phyloP scores from a whole-genome alignment of 495 filamentous ascomycete species.

The Penicillium paradoxum region DNA sequence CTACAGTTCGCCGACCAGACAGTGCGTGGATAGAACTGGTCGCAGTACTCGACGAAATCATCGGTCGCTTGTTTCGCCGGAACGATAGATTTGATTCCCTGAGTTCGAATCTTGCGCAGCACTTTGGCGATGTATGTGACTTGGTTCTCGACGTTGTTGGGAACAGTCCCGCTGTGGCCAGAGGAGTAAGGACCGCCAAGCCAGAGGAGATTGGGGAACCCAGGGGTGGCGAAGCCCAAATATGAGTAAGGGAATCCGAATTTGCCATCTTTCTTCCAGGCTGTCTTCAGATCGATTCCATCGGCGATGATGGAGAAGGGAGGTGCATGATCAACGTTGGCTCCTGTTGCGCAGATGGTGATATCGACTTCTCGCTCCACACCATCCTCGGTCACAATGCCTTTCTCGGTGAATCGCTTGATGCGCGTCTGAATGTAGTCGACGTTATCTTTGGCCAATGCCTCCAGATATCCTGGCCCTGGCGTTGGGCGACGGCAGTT shows the following conservation, averaged over 20 bases:
- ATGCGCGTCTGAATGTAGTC: constrained; percentile 55
- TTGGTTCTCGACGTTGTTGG: constrained; percentile 51
- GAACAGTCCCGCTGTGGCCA: constrained; percentile 48
- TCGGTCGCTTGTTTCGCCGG: constrained; percentile 53
- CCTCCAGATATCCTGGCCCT: constrained; percentile 67
- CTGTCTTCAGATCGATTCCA: constrained; percentile 44
- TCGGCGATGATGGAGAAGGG: constrained; percentile 54
- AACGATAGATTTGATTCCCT: constrained; percentile 57
- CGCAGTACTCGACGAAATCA: constrained; percentile 58
- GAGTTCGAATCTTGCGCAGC: constrained; percentile 56
- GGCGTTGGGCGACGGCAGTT: constrained; percentile 68
- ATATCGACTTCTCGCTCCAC: constrained; percentile 48
- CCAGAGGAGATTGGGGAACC: constrained; percentile 62
- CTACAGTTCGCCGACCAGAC: constrained; percentile 58
- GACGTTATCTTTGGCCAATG: constrained; percentile 59
- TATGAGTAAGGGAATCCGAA: constrained; percentile 63
- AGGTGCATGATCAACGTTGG: constrained; percentile 53
- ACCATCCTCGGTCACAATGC: constrained; percentile 53
- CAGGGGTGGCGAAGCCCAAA: constrained; percentile 55
- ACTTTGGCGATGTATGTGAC: constrained; percentile 58
- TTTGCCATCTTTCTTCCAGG: constrained; percentile 48
- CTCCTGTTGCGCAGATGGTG: constrained; percentile 66
- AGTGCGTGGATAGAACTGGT: constrained; percentile 57
- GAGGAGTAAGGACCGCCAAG: constrained; percentile 46
- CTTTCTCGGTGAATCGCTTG: constrained; percentile 50